Evolutionary conservation across 768 basidiomycete genomes (phyloP).

Genomic region (Hericium rajendrae): DNA sequence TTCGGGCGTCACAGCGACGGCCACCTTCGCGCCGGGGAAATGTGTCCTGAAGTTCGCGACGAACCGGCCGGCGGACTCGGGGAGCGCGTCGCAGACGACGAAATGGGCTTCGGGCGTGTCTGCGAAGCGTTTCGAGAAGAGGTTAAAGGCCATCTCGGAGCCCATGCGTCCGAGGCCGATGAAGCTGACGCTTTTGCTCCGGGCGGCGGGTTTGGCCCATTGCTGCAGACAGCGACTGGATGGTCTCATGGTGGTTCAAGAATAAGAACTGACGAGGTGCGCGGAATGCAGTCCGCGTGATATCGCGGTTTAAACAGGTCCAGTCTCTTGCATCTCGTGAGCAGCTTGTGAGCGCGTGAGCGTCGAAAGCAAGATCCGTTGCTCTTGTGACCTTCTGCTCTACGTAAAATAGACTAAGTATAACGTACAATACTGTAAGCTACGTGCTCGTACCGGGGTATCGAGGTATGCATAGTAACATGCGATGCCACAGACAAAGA

Average conservation of each 20-base stretch:
- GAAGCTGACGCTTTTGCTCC: constrained; percentile 52
- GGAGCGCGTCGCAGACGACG: constrained; percentile 70
- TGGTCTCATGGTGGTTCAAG: constrained; percentile 35
- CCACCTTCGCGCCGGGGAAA: constrained; percentile 51
- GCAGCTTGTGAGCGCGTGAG: no score
- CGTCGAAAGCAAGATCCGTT: no score
- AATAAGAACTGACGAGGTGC: background rate
- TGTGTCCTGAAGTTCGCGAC: constrained; percentile 40
- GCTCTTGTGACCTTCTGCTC: no score
- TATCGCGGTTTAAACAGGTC: no score
- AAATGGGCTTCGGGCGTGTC: constrained; percentile 45
- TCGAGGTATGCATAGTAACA: no score
- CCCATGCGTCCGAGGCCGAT: constrained; percentile 89
- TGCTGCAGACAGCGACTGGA: constrained; percentile 31
- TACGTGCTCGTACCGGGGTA: no score
- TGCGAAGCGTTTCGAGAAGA: constrained; percentile 67
- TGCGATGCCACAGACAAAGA: no score
- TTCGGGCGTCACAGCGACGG: constrained; percentile 53
- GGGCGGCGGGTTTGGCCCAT: constrained; percentile 1
- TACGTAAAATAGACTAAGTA: no score
- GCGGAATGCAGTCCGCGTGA: no score
- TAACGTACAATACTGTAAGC: no score
- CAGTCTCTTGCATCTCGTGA: no score
- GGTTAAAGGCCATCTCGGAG: constrained; percentile 76
- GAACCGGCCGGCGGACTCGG: constrained; percentile 49